Base-by-base conservation (phyloP, 148 eudicot genomes). In the Tetragonia tetragonoides region DNA sequence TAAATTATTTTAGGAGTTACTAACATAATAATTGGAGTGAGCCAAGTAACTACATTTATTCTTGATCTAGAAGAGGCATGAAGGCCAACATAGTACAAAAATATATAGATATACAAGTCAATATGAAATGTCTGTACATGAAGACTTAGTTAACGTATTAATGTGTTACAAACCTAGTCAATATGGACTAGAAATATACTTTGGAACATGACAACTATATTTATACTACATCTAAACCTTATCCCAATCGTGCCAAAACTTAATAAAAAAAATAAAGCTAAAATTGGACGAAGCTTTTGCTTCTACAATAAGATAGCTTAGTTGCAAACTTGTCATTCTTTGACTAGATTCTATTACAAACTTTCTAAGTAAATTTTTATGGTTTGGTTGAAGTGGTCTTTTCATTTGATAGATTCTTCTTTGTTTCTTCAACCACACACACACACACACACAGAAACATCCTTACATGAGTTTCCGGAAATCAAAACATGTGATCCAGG, bases 321-420 rank as follows among this genome's bases (percentile, higher is more conserved):
- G 37, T 10, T 38, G 16, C 17, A 64, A 37, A 7, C 70, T 67
- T 7, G 53, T 49, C 53, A 49, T 40, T 15, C 70, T 66, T 66
- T 66, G 69, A 66, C 69, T 67, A 67, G n/a, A 40, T 67, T 67
- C 51, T 49, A 49, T 49, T 8, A 49, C 53, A 49, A 49, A 49
- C 10, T 46, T 5, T 46, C 3, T 46, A 44, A 44, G 8, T 44
- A 46, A 9, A 49, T 49, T 49, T 49, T 49, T 17, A 40, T 67
- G 70, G 70, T 41, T 67, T 67, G 70, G 70, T 41, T 67, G 14
- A 67, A 66, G 44, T 66, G 18, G 21, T 38, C 9, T 38, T 66
- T 28, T 39, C 16, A 37, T 67, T 28, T 67, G n/a, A 20, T 23
- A 6, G 10, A 14, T 41, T 67, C 24, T 67, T 67, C 24, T 23